Evolutionary conservation across 768 basidiomycete genomes (phyloP).

Genomic region (Saitozyma sp.): DNA sequence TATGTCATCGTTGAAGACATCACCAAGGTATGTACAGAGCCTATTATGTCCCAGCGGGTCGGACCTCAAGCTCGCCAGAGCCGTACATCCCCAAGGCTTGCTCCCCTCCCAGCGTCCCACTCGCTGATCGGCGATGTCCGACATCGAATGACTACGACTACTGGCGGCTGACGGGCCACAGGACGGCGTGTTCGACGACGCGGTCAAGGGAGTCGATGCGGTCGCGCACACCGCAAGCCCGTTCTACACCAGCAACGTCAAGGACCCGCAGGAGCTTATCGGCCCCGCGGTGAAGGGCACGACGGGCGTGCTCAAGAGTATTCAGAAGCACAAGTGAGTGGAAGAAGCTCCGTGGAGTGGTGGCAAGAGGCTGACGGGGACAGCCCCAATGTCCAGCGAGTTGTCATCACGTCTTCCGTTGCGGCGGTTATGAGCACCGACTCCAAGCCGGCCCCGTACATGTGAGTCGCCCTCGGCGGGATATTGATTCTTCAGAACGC

Average conservation of each 20-base stretch:
- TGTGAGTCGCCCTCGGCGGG: neutral
- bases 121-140: neutral
- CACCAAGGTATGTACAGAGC: conserved; percentile 53
- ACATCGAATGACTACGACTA: neutral
- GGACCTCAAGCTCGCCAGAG: neutral
- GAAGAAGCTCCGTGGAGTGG: neutral
- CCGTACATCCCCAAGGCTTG: neutral
- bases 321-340: conserved; percentile 60
- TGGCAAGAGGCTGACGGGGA: neutral
- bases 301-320: conserved; percentile 62
- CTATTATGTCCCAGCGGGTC: neutral
- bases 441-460: no score
- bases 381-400: conserved; percentile 61
- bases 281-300: conserved; percentile 74
- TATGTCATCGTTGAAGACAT: conserved; percentile 72
- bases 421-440: conserved; percentile 36
- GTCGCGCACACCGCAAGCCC: conserved; percentile 55
- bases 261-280: conserved; percentile 58
- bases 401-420: conserved; percentile 63
- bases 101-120: neutral
- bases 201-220: conserved; percentile 71
- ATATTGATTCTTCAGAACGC: neutral
- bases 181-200: conserved; percentile 71
- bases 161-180: conserved; percentile 4
- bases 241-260: conserved; percentile 34